Conservation (phyloP, 768 basidiomycete genomes). For the Xerocomellus intermedius region DNA sequence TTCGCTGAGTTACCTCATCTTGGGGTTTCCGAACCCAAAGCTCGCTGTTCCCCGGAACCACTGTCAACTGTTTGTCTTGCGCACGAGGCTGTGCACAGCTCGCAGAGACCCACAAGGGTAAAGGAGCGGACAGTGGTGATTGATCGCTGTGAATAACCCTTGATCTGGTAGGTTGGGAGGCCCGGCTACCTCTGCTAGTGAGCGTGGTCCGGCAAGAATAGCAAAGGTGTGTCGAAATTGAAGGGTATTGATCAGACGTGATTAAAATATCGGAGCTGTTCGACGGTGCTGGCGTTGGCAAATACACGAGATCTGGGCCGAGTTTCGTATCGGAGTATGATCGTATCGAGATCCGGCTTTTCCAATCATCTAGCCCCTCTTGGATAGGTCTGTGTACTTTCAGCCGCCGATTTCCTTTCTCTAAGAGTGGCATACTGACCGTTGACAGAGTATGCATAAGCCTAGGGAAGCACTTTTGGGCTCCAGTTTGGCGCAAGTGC, state of each 20-base stretch:
- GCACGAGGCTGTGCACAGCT: not conserved
- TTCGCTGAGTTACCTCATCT: constrained; percentile 37
- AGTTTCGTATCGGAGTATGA: constrained; percentile 34
- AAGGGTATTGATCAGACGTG: constrained; percentile 10
- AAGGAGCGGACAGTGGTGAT: constrained; percentile 16
- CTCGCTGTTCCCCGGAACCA: constrained; percentile 21
- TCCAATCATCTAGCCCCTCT: constrained; percentile 68
- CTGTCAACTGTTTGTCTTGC: not conserved
- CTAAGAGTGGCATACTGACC: constrained; percentile 39
- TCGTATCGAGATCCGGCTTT: constrained; percentile 68
- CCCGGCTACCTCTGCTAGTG: constrained; percentile 55
- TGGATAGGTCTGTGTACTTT: constrained; percentile 54
- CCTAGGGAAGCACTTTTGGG: constrained; percentile 55
- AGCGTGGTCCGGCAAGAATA: constrained; percentile 63
- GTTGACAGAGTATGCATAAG: constrained; percentile 61
- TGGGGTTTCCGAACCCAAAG: constrained; percentile 33
- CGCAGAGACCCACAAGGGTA: constrained; percentile 36
- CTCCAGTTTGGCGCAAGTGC: constrained; percentile 75
- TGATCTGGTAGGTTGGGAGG: constrained; percentile 20
- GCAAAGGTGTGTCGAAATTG: constrained; percentile 47
- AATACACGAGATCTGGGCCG: constrained; percentile 12
- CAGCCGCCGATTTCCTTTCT: not conserved
- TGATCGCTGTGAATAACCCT: not conserved
- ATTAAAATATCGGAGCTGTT: not conserved
- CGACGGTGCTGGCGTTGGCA: not conserved